A percentile compares a stretch with the other conserved stretches of the same genome.
Conservation (phyloP, 2,329 filamentous ascomycete genomes). For the Microdochium paspali region DNA sequence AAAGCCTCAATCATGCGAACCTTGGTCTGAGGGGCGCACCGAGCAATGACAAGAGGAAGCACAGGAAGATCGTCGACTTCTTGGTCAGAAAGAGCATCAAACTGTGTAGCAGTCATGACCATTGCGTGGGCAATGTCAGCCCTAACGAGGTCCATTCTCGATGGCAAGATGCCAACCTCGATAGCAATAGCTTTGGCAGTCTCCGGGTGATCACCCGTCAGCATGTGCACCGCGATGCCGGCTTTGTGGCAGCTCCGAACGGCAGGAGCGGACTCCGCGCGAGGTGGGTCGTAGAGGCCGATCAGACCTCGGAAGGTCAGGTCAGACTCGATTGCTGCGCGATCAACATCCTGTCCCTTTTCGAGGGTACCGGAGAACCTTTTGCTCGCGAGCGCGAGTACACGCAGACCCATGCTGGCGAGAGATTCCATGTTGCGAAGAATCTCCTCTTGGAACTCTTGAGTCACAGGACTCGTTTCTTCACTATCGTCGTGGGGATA, state of each 20-base stretch:
- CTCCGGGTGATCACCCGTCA: constrained; percentile 56
- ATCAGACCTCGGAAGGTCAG: constrained; percentile 58
- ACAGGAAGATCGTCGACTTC: constrained; percentile 56
- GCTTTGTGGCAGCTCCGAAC: constrained; percentile 50
- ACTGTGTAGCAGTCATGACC: constrained; percentile 55
- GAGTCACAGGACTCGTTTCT: constrained; percentile 28
- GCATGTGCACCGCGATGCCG: constrained; percentile 59
- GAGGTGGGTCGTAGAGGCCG: constrained; percentile 63
- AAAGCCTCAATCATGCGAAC: constrained; percentile 67
- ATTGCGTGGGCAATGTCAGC: constrained; percentile 45
- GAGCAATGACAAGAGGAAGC: constrained; percentile 58
- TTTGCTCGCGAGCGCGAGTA: constrained; percentile 54
- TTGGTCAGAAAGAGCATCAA: constrained; percentile 53
- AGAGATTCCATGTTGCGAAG: constrained; percentile 54
- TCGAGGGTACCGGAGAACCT: constrained; percentile 26
- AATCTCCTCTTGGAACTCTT: constrained; percentile 40
- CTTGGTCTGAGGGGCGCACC: constrained; percentile 62
- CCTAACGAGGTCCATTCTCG: constrained; percentile 47
- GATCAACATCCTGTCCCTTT: constrained; percentile 36
- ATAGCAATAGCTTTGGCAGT: constrained; percentile 54
- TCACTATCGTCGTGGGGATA: constrained; percentile 22
- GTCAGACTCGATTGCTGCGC: constrained; percentile 46
- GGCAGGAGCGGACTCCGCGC: constrained; percentile 53
- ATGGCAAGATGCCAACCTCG: constrained; percentile 50
- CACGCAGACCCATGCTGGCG: constrained; percentile 48